These are phyloP conservation scores for Wickerhamiella azymoides DNA, from an alignment of 805 yeast species.

Conservation along the genomic window DNA sequence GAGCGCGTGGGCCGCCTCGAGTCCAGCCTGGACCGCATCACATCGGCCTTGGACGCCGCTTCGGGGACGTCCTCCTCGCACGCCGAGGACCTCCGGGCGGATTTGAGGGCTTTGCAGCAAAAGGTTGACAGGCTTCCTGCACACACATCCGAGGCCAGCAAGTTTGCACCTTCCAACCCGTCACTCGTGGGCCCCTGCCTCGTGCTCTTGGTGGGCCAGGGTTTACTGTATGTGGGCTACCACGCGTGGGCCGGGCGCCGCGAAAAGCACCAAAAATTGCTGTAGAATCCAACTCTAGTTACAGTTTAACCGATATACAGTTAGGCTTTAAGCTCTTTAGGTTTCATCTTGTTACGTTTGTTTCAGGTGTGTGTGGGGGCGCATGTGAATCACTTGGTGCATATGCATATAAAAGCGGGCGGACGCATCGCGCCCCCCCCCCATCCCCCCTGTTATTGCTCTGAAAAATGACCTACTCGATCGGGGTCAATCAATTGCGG, in stretches of 20 bases:
- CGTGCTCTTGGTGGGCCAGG: slow-evolving; percentile 8
- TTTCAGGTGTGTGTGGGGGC: not conserved
- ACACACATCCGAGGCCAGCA: not conserved
- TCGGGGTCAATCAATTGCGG: not conserved
- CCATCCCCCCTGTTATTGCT: not conserved
- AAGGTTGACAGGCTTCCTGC: slow-evolving; percentile 2
- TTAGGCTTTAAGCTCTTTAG: not conserved
- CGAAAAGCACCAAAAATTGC: slow-evolving; percentile 10
- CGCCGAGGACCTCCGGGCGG: not conserved
- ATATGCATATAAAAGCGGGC: not conserved
- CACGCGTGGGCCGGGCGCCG: slow-evolving; percentile 7
- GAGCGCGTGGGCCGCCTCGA: slow-evolving; percentile 4
- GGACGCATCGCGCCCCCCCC: not conserved
- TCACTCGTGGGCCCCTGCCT: slow-evolving; percentile 2
- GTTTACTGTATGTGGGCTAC: slow-evolving; percentile 6
- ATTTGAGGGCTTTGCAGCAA: not conserved
- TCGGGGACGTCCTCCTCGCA: not conserved
- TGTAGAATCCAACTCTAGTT: not conserved
- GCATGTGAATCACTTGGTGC: too few relatives aligned
- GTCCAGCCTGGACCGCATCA: not conserved
- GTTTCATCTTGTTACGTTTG: not conserved
- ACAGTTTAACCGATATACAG: not conserved
- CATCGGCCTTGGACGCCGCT: not conserved
- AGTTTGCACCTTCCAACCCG: not conserved
- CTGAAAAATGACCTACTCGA: not conserved